Evolutionary conservation across 441 rosid species (phyloP).

Genomic region (California macrophylla): DNA sequence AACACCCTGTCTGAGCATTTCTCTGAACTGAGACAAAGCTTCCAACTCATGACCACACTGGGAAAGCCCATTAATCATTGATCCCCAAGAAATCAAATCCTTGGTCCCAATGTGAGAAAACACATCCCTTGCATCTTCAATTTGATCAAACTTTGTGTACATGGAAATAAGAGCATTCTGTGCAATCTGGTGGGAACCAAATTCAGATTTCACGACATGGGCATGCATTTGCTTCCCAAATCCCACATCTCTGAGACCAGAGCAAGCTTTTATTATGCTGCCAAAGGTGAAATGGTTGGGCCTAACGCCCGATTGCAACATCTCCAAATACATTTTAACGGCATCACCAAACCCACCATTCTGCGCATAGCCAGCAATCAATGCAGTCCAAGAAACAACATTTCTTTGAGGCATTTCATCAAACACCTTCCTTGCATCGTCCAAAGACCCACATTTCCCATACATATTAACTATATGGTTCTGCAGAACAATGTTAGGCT

Average conservation of each 20-base stretch:
- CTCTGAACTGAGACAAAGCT: slow-evolving; percentile 36
- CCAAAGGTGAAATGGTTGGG: slow-evolving; percentile 50
- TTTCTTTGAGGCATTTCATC: slow-evolving; percentile 41
- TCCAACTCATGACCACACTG: slow-evolving; percentile 40
- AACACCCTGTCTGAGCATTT: slow-evolving; percentile 37
- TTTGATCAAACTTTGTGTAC: slow-evolving; percentile 38
- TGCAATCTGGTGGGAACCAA: slow-evolving; percentile 32
- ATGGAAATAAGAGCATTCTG: slow-evolving; percentile 48
- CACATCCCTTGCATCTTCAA: slow-evolving; percentile 34
- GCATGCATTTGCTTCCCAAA: slow-evolving; percentile 50
- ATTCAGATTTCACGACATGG: slow-evolving; percentile 42
- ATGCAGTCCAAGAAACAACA: slow-evolving; percentile 45
- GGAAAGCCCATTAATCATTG: slow-evolving; percentile 39
- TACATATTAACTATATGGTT: slow-evolving; percentile 48
- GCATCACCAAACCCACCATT: slow-evolving; percentile 33
- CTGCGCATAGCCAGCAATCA: slow-evolving; percentile 47
- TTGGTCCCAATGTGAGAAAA: slow-evolving; percentile 28
- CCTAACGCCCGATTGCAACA: slow-evolving; percentile 31
- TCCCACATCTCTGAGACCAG: slow-evolving; percentile 24
- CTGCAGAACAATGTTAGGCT: slow-evolving; percentile 33
- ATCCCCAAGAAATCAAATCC: slow-evolving; percentile 54
- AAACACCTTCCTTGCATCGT: slow-evolving; percentile 41
- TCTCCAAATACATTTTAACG: slow-evolving; percentile 29
- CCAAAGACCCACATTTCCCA: slow-evolving; percentile 47
- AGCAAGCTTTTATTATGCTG: slow-evolving; percentile 41